These are phyloP conservation scores for Fusarium tuaranense DNA, from an alignment of 2,329 filamentous ascomycete species.

Conservation along the genomic window DNA sequence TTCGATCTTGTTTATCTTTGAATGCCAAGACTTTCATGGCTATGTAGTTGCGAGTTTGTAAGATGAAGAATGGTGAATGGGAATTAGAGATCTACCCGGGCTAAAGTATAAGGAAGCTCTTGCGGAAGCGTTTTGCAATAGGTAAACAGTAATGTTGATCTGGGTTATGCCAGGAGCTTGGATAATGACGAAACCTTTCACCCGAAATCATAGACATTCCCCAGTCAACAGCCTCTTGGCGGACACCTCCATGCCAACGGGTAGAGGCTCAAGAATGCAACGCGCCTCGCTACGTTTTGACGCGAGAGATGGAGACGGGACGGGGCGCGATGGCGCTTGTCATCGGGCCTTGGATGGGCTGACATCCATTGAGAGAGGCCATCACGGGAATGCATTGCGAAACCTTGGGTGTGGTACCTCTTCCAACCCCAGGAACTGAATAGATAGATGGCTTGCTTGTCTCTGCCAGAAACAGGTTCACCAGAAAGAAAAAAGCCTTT, in stretches of 20 bases:
- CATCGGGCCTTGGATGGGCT: not conserved
- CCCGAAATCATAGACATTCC: not conserved
- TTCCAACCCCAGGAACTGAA: not conserved
- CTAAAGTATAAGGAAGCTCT: not conserved
- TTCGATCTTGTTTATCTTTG: conserved; percentile 16
- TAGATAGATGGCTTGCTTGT: not conserved
- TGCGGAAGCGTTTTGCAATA: not conserved
- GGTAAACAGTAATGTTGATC: not conserved
- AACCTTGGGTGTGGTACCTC: conserved; percentile 1
- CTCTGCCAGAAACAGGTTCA: not conserved
- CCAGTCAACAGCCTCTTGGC: not conserved
- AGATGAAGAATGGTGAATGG: not conserved
- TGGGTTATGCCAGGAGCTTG: not conserved
- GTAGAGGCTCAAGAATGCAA: conserved; percentile 21
- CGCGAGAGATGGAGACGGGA: not conserved
- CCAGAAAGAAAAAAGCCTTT: not conserved
- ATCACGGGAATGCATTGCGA: conserved; percentile 21
- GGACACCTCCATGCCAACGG: conserved; percentile 12
- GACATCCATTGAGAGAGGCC: not conserved
- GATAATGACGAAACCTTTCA: not conserved
- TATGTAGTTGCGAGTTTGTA: not conserved
- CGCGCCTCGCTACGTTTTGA: not conserved
- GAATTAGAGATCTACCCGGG: not conserved
- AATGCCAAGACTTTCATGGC: conserved; percentile 27
- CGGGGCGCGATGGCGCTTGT: not conserved